phyloP scores from a whole-genome alignment of 768 basidiomycete genomes.

The Calocybe cyanea region DNA sequence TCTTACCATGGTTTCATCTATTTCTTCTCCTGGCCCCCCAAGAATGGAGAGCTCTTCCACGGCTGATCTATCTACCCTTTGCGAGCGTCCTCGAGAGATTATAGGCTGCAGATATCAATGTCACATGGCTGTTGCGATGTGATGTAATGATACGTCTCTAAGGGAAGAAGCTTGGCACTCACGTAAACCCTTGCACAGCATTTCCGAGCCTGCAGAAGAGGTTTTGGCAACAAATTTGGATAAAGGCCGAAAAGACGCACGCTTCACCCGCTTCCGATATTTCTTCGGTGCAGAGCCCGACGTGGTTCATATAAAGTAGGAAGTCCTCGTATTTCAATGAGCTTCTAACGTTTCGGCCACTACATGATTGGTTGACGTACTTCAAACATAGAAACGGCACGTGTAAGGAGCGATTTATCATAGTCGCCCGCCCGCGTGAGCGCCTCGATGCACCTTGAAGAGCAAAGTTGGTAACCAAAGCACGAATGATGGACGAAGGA shows the following conservation, averaged over 20 bases:
- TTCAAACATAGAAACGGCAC: slow-evolving; percentile 87
- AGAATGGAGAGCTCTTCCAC: no score
- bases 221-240: neutral
- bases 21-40: no score
- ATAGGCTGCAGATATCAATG: slow-evolving; percentile 80
- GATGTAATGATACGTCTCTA: neutral
- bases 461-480: neutral
- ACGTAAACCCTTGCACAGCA: slow-evolving; percentile 90
- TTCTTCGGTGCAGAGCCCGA: slow-evolving; percentile 83
- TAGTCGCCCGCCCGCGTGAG: slow-evolving; percentile 83
- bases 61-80: slow-evolving; percentile 14
- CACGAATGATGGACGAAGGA: neutral
- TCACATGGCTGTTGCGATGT: slow-evolving; percentile 58
- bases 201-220: slow-evolving; percentile 64
- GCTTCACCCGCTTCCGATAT: slow-evolving; percentile 84
- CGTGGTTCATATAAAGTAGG: slow-evolving; percentile 80
- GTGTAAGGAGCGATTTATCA: slow-evolving; percentile 59
- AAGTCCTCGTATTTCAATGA: slow-evolving; percentile 50
- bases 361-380: slow-evolving; percentile 32
- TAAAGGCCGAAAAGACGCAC: slow-evolving; percentile 34
- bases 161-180: slow-evolving; percentile 24
- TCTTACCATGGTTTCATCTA: neutral
- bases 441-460: slow-evolving; percentile 84
- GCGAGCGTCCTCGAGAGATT: slow-evolving; percentile 68
- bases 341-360: no score